Evolutionary conservation across 2,329 filamentous ascomycete genomes (phyloP).

Genomic region (Fusarium sp.): DNA sequence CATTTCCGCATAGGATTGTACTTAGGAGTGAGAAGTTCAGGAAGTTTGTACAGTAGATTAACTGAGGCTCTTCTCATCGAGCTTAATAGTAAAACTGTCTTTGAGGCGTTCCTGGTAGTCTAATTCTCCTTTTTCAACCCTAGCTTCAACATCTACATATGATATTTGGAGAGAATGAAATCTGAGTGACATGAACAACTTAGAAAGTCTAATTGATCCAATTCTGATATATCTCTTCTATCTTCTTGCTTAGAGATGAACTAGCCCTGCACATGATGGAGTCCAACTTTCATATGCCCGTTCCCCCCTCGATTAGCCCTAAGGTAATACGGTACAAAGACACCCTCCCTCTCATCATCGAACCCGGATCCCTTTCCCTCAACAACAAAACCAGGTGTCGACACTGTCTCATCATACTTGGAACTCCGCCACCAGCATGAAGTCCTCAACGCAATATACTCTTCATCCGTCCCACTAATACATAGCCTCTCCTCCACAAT

Average conservation of each 20-base stretch:
- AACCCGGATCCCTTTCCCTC: rapidly evolving
- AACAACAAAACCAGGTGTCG: not conserved
- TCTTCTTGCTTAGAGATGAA: rapidly evolving
- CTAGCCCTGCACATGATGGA: not conserved
- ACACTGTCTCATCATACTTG: rapidly evolving
- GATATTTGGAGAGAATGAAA: rapidly evolving
- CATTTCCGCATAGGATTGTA: not conserved
- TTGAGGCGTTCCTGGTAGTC: rapidly evolving
- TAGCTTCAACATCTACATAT: rapidly evolving
- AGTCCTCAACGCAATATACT: conserved; percentile 16
- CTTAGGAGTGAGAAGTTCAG: not conserved
- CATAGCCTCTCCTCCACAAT: conserved; percentile 4
- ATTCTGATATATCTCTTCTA: rapidly evolving
- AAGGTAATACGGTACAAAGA: conserved; percentile 20
- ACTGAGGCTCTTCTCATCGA: rapidly evolving
- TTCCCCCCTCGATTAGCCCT: conserved; percentile 19
- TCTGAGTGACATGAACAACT: rapidly evolving
- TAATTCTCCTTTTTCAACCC: rapidly evolving
- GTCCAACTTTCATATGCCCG: conserved; percentile 31
- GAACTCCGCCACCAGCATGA: conserved; percentile 5
- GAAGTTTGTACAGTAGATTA: not conserved
- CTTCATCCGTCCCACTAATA: not conserved
- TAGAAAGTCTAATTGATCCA: not conserved
- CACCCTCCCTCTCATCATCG: not conserved
- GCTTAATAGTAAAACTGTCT: rapidly evolving